Conservation (phyloP, 176 grass and related monocot genomes). For the Poa annua region DNA sequence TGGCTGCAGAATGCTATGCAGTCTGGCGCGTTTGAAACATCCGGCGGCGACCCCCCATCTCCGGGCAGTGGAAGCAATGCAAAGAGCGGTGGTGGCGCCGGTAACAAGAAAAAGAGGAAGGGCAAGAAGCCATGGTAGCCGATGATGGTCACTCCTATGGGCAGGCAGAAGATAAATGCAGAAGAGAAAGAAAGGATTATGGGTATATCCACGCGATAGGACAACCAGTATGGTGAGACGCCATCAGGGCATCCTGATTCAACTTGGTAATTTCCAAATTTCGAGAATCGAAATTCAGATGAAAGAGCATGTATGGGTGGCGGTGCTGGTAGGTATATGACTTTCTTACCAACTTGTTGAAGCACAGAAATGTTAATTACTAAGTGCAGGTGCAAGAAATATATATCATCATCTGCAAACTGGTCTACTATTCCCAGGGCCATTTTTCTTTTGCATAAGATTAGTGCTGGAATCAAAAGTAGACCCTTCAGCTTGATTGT, state of each 20-base stretch:
- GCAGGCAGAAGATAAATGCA: constrained; percentile 35
- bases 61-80: constrained; percentile 50
- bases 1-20: constrained; percentile 90
- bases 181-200: constrained; percentile 40
- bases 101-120: constrained; percentile 72
- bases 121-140: constrained; percentile 86
- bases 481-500: not conserved
- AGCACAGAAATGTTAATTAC: not conserved
- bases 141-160: not conserved
- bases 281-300: not conserved
- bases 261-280: constrained; percentile 15
- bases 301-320: not conserved
- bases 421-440: not conserved
- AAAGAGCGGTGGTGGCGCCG: constrained; percentile 44
- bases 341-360: not conserved
- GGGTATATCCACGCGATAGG: constrained; percentile 14
- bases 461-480: not conserved
- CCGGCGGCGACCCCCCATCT: constrained; percentile 50
- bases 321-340: not conserved
- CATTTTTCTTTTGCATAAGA: no score
- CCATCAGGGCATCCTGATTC: not conserved
- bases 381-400: constrained; percentile 9
- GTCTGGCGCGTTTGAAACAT: constrained; percentile 76
- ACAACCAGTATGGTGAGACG: not conserved
- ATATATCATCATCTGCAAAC: not conserved